These are phyloP conservation scores for Ustilago esculenta DNA, from an alignment of 1,284 basidiomycete genomes.

Conservation along the genomic window DNA sequence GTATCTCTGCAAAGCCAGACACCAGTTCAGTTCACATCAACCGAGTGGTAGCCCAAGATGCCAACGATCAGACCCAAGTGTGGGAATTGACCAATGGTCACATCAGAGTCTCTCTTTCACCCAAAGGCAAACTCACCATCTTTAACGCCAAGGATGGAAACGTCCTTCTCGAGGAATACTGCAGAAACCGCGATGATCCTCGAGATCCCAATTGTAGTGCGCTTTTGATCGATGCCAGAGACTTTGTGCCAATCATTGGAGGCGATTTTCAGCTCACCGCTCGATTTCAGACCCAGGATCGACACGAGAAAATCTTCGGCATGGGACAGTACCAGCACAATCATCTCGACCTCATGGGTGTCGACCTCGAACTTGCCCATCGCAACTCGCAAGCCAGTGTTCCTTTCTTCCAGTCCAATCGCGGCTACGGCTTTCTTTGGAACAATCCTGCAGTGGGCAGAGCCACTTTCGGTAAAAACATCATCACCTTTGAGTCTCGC, in stretches of 20 bases:
- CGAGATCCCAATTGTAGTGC: conserved; percentile 30
- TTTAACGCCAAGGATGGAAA: background rate
- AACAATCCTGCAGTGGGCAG: conserved; percentile 34
- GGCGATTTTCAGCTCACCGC: conserved; percentile 23
- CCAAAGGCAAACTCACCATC: conserved; percentile 17
- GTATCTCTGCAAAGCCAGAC: conserved; percentile 5
- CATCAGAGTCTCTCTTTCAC: conserved; percentile 15
- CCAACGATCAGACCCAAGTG: background rate
- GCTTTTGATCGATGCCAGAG: conserved; percentile 29
- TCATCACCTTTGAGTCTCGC: conserved; percentile 28
- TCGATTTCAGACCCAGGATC: conserved; percentile 29
- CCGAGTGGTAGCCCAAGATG: background rate
- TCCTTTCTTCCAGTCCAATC: conserved; percentile 27
- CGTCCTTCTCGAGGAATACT: conserved; percentile 26
- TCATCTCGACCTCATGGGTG: conserved; percentile 20
- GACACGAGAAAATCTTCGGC: conserved; percentile 27
- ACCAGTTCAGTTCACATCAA: background rate
- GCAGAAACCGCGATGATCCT: conserved; percentile 20
- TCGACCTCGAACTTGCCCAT: conserved; percentile 27
- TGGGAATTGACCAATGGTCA: conserved; percentile 12
- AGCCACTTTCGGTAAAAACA: conserved; percentile 26
- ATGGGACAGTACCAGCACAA: conserved; percentile 40
- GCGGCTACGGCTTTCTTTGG: conserved; percentile 36
- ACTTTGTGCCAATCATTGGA: conserved; percentile 18
- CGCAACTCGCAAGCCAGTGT: conserved; percentile 36